Evolutionary conservation across 306 rosid species (phyloP), one percentile per base, ranked within the genome.

Genomic region (Cercis canadensis): DNA sequence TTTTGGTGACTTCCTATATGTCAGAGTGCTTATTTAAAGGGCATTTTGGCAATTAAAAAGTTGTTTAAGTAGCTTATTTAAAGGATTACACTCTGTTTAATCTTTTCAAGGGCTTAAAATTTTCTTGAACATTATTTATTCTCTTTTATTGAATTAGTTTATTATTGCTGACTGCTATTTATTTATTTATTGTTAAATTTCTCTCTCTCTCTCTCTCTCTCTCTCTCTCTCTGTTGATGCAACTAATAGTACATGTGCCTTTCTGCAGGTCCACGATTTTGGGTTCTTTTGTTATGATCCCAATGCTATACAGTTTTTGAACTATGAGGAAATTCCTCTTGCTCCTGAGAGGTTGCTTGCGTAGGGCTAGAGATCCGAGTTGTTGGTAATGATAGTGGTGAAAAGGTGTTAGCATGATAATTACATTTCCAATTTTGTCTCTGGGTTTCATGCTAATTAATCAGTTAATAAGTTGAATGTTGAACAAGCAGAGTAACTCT

Each of bases 341-440:
- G 79, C 92, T 50, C 97, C 97, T 3, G 98, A 90, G n/a, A n/a
- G 75, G 90, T 76, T 79, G 97, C 98, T 59, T 85, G 80, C 66
- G 96, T 93, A 81, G 98, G 98, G 69, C 86, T 93, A 56, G 97
- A 93, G 81, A 93, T 93, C 69, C 87, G 98, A 77, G 98, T 93
- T 75, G 97, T 93, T 66, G 97, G 98, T 57, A 93, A 93, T 79
- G 98, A 93, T 73, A 93, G 98, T 74, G 98, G 97, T 21, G 98
- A 93, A 81, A 93, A 93, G 98, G 98, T 93, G 88, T 68, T 55
- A 31, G 51, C 73, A 55, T 67, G 18, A 37, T 33, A 46, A 54
- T 67, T 12, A 46, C 64, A 56, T 29, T 46, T 65, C 46, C 31
- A 15, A 63, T 57, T 13, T 44, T 70, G 31, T 69, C 62, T 63